These are phyloP conservation scores for Chlorella sp. DNA, from an alignment of 139 green algal species.

Conservation along the genomic window DNA sequence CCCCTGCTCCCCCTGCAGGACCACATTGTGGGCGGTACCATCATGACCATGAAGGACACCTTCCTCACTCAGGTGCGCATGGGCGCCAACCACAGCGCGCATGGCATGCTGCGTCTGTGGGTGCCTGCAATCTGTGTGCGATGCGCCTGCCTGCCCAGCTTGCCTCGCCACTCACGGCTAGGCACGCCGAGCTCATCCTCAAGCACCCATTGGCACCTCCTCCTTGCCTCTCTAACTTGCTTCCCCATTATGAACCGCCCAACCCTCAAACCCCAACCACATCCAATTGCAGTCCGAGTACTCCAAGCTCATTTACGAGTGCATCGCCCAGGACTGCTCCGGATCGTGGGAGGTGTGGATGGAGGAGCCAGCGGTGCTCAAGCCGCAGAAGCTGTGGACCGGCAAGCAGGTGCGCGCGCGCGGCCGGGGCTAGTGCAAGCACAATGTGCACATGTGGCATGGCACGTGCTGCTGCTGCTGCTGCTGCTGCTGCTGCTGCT, in stretches of 20 bases:
- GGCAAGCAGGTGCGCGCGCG: constrained; percentile 90
- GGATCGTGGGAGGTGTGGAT: constrained; percentile 64
- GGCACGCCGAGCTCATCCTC: constrained; percentile 88
- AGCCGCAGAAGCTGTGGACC: constrained; percentile 88
- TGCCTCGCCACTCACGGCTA: neutral
- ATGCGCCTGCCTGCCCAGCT: too few species aligned
- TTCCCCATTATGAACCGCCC: too few species aligned
- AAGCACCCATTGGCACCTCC: too few species aligned
- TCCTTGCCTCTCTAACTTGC: too few species aligned
- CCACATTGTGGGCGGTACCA: constrained; percentile 86
- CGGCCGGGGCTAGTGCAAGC: too few species aligned
- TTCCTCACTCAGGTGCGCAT: constrained; percentile 70
- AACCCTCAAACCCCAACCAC: too few species aligned
- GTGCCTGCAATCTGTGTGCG: constrained; percentile 55
- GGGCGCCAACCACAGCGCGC: too few species aligned
- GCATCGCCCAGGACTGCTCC: constrained; percentile 43
- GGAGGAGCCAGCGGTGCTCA: constrained; percentile 81
- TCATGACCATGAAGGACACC: constrained; percentile 89
- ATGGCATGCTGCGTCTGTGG: too few species aligned
- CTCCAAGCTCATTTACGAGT: constrained; percentile 81
- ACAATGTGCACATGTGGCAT: too few species aligned
- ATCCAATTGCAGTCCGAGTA: constrained; percentile 58
- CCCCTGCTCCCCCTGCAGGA: constrained; percentile 70
- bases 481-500: too few species aligned
- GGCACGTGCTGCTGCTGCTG: too few species aligned